phyloP scores from a whole-genome alignment of 2,329 filamentous ascomycete species.

The Cladosporium sp. region DNA sequence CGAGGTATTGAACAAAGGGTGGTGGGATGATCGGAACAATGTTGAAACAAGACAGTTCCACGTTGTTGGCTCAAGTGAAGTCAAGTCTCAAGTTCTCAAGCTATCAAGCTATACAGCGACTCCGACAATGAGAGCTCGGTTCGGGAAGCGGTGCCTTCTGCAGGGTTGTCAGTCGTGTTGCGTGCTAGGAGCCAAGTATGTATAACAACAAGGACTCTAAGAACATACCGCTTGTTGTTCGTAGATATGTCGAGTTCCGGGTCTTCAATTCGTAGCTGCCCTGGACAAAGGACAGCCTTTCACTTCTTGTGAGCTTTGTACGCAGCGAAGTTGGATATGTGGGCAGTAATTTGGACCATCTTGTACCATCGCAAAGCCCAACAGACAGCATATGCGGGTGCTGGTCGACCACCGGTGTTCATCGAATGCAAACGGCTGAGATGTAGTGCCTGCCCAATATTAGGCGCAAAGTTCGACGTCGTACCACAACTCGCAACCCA shows the following conservation, averaged over 20 bases:
- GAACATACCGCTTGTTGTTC: not conserved
- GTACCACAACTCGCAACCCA: too few relatives aligned
- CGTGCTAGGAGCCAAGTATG: too few relatives aligned
- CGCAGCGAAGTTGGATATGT: not conserved
- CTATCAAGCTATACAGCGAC: not conserved
- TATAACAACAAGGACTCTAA: too few relatives aligned
- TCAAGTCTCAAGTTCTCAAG: not conserved
- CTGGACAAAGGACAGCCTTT: not conserved
- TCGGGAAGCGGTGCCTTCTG: not conserved
- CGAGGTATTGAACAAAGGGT: too few relatives aligned
- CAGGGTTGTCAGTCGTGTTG: not conserved
- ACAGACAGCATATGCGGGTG: not conserved
- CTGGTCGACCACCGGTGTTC: not conserved
- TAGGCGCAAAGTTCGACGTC: not conserved
- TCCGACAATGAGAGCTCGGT: not conserved
- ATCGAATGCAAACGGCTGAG: not conserved
- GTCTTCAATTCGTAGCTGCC: not conserved
- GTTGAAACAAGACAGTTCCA: not conserved
- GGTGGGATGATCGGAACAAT: too few relatives aligned
- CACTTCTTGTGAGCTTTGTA: not conserved
- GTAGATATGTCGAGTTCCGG: not conserved
- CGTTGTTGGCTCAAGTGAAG: not conserved
- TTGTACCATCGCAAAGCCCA: not conserved
- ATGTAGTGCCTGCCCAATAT: not conserved
- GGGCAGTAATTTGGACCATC: not conserved